Percentiles rank a stretch among this genome's conserved stretches.
phyloP scores from a whole-genome alignment of 2,329 filamentous ascomycete genomes.

The Microdochium nivale region DNA sequence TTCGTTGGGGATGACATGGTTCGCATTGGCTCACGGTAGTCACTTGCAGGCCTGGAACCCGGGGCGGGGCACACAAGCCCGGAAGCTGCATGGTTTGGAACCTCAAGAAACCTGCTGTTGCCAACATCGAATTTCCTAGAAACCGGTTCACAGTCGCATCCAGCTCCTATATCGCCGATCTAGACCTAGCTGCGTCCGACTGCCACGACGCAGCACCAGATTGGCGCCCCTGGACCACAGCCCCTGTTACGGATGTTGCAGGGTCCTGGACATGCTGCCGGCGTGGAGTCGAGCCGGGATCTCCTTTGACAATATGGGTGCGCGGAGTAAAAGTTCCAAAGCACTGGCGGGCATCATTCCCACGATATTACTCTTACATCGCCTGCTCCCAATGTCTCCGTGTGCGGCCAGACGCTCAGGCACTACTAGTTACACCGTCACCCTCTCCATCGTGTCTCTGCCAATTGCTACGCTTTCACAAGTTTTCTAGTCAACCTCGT shows the following conservation, averaged over 20 bases:
- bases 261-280: too few species aligned
- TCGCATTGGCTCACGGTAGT: neutral
- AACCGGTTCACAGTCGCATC: neutral
- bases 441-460: neutral
- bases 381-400: too few species aligned
- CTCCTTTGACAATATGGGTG: too few species aligned
- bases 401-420: too few species aligned
- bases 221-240: too few species aligned
- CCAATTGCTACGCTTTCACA: neutral
- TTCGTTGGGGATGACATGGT: neutral
- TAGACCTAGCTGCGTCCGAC: neutral
- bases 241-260: too few species aligned
- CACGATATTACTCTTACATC: too few species aligned
- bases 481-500: neutral
- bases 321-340: too few species aligned
- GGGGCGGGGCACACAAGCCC: neutral
- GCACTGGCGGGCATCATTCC: too few species aligned
- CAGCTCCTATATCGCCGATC: neutral
- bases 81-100: neutral
- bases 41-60: neutral
- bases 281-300: too few species aligned
- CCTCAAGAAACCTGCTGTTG: neutral
- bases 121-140: neutral
- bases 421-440: neutral
- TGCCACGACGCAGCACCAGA: neutral